These are phyloP conservation scores for Lactifluus volemus DNA, from an alignment of 768 basidiomycete species.

Conservation along the genomic window DNA sequence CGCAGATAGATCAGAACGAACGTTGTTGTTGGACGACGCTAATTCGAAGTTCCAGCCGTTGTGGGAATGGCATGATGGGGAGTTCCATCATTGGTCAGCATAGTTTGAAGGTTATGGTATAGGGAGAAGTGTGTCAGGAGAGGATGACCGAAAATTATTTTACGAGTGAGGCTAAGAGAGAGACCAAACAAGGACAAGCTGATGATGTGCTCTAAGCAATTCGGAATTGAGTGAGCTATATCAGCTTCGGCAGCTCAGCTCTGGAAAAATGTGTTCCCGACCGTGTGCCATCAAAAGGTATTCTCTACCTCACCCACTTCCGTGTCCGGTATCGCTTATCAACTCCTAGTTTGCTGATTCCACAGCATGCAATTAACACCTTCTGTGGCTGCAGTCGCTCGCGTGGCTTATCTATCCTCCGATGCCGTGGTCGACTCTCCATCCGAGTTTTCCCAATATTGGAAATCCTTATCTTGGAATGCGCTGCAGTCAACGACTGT, in stretches of 20 bases:
- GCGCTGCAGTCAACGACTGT: slow-evolving; percentile 28
- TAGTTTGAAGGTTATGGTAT: background rate
- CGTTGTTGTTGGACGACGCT: background rate
- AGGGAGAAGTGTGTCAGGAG: no score
- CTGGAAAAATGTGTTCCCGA: background rate
- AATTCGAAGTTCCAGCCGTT: background rate
- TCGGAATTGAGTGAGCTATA: slow-evolving; percentile 7
- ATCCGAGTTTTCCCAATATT: slow-evolving; percentile 36
- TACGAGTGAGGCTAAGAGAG: background rate
- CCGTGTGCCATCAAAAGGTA: background rate
- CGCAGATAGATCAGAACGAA: no score
- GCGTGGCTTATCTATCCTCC: slow-evolving; percentile 62
- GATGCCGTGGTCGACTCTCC: slow-evolving; percentile 51
- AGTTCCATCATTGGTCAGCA: background rate
- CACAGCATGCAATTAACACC: slow-evolving; percentile 18
- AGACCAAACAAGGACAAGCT: slow-evolving; percentile 4
- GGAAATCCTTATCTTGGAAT: slow-evolving; percentile 27
- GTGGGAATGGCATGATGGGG: background rate
- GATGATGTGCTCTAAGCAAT: slow-evolving; percentile 3
- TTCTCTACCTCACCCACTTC: background rate
- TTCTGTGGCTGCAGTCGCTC: slow-evolving; percentile 40
- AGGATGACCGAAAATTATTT: no score
- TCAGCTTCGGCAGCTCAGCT: background rate
- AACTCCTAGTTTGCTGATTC: background rate
- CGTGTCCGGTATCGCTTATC: background rate